Evolutionary conservation across 139 green algal species (phyloP).

Genomic region (Spirogloea muscicola): DNA sequence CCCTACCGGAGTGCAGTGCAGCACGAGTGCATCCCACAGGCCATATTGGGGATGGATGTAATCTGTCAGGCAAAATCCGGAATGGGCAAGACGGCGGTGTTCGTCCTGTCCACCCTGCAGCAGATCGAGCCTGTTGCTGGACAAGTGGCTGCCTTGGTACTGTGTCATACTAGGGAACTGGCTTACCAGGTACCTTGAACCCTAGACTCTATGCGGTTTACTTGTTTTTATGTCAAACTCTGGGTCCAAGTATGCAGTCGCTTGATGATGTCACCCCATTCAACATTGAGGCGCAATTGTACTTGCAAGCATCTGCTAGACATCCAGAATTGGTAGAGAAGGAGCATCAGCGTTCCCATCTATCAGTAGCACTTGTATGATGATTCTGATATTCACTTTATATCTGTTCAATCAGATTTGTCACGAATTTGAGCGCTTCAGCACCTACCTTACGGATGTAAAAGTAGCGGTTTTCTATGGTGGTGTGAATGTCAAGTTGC

Average conservation of each 20-base stretch:
- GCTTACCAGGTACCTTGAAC: conserved; percentile 74
- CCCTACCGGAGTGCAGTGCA: conserved; percentile 94
- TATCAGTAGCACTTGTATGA: no score
- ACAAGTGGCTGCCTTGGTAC: conserved; percentile 77
- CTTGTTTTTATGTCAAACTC: not conserved
- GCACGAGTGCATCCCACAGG: conserved; percentile 98
- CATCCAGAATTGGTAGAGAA: no score
- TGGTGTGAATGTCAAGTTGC: conserved; percentile 78
- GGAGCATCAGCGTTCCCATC: no score
- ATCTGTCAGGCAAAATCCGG: conserved; percentile 99
- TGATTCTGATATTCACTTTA: no score
- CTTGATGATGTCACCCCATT: no score
- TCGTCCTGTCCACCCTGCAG: conserved; percentile 97
- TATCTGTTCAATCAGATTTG: no score
- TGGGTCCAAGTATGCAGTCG: not conserved
- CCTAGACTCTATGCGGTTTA: not conserved
- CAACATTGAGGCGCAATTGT: no score
- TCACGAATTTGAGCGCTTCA: conserved; percentile 96
- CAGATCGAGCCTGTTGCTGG: conserved; percentile 75
- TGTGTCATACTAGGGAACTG: conserved; percentile 99
- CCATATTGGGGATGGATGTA: conserved; percentile 95
- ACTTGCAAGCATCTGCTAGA: no score
- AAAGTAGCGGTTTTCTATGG: conserved; percentile 93
- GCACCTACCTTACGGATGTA: conserved; percentile 73
- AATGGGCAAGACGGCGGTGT: conserved; percentile 99